These are phyloP conservation scores for Pseudonectria buxi DNA, from an alignment of 2,329 filamentous ascomycete genomes.

Conservation along the genomic window DNA sequence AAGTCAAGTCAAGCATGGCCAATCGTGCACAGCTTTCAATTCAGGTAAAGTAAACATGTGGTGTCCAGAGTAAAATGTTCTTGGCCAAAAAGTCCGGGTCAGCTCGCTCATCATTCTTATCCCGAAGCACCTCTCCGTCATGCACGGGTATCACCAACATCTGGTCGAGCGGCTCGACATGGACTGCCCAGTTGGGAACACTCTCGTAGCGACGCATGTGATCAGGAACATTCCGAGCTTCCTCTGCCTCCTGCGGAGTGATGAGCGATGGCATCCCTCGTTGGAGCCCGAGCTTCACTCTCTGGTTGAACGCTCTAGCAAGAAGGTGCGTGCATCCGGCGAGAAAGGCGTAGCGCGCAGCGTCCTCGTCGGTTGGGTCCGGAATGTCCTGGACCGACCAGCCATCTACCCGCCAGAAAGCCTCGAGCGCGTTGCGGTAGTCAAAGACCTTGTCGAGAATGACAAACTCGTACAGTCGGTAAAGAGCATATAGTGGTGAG, in stretches of 20 bases:
- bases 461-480: slow-evolving; percentile 13
- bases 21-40: neutral
- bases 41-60: slow-evolving; percentile 9
- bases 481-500: slow-evolving; percentile 9
- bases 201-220: too few relatives aligned
- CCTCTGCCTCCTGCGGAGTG: slow-evolving; percentile 8
- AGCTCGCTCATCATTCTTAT: too few relatives aligned
- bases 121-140: slow-evolving; percentile 2
- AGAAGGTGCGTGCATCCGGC: slow-evolving; percentile 13
- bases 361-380: slow-evolving; percentile 12
- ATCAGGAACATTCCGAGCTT: too few relatives aligned
- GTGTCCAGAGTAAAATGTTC: slow-evolving; percentile 12
- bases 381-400: slow-evolving; percentile 12
- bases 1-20: too few relatives aligned
- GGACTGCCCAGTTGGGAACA: slow-evolving; percentile 6
- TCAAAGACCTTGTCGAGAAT: slow-evolving; percentile 11
- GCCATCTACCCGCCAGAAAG: slow-evolving; percentile 11
- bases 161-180: slow-evolving; percentile 4
- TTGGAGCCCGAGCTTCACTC: slow-evolving; percentile 11
- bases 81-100: slow-evolving; percentile 8
- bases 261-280: slow-evolving; percentile 12
- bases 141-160: slow-evolving; percentile 11
- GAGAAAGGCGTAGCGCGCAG: slow-evolving; percentile 14
- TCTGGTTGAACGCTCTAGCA: slow-evolving; percentile 9
- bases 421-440: slow-evolving; percentile 12